A percentile compares a stretch with the other conserved stretches of the same genome.
These are phyloP conservation scores for Phytopythium cucurbitacearum DNA, from an alignment of 352 stramenopile species.

Conservation along the genomic window DNA sequence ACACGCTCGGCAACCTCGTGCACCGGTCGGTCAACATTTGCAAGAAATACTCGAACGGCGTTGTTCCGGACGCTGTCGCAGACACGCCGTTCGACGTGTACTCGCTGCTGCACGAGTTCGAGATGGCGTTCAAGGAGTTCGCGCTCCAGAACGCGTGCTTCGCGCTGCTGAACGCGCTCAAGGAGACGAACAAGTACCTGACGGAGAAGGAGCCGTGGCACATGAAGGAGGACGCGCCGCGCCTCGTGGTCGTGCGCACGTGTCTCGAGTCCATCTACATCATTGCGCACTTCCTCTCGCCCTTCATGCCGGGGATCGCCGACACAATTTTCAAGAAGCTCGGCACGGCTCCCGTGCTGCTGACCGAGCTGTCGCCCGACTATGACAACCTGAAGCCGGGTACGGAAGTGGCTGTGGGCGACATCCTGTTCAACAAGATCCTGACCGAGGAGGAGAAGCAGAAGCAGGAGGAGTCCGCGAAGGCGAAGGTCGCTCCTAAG, in stretches of 20 bases:
- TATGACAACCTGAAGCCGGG: conserved; percentile 92
- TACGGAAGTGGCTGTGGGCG: conserved; percentile 87
- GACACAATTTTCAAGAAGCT: conserved; percentile 95
- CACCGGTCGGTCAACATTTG: conserved; percentile 96
- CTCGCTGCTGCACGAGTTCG: conserved; percentile 73
- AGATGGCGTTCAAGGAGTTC: conserved; percentile 91
- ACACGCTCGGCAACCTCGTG: conserved; percentile 94
- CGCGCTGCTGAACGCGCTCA: conserved; percentile 87
- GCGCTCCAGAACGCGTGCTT: conserved; percentile 89
- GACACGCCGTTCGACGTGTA: conserved; percentile 87
- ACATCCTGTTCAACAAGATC: conserved; percentile 95
- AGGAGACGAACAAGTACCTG: conserved; percentile 97
- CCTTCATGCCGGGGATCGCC: conserved; percentile 90
- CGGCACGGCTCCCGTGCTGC: conserved; percentile 69
- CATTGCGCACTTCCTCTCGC: conserved; percentile 93
- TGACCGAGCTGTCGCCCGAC: conserved; percentile 70
- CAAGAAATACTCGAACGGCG: conserved; percentile 93
- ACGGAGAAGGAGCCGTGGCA: conserved; percentile 97
- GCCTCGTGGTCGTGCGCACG: conserved; percentile 91
- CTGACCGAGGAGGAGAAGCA: conserved; percentile 70
- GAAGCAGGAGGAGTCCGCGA: conserved; percentile 49
- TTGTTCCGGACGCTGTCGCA: conserved; percentile 51
- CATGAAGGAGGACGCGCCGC: conserved; percentile 89
- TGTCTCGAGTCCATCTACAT: conserved; percentile 97
- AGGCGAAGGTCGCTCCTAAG: conserved; percentile 42